A percentile compares a stretch with the other conserved stretches of the same genome.
Conservation (phyloP, 495 filamentous ascomycete genomes). For the Gamarada debralockiae region DNA sequence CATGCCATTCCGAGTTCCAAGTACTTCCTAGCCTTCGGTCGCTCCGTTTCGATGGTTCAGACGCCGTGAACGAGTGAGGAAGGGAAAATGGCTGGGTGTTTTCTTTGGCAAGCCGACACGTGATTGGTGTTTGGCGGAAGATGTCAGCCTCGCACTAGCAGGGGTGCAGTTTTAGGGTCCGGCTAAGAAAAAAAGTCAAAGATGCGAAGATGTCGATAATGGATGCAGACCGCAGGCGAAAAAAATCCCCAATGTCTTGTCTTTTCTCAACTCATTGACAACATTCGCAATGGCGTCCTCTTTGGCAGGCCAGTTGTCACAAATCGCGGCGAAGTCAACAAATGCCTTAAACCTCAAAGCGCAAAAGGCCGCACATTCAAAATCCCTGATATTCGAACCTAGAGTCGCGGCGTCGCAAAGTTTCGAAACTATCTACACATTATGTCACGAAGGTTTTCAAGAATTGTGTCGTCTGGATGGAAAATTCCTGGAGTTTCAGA, state of each 20-base stretch:
- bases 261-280: neutral
- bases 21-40: too few species aligned
- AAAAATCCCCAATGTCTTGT: neutral
- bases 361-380: conserved; percentile 81
- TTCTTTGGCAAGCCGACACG: too few species aligned
- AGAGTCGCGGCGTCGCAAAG: conserved; percentile 77
- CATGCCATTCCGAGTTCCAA: too few species aligned
- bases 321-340: conserved; percentile 72
- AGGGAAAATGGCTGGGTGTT: too few species aligned
- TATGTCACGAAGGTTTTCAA: conserved; percentile 83
- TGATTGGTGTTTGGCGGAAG: too few species aligned
- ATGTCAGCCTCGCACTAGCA: conserved; percentile 5
- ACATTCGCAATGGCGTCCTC: conserved; percentile 64
- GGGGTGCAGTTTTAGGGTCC: neutral
- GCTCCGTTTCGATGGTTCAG: too few species aligned
- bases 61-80: too few species aligned
- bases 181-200: conserved; percentile 6
- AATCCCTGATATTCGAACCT: conserved; percentile 87
- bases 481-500: conserved; percentile 65
- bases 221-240: neutral
- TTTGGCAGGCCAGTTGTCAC: conserved; percentile 74
- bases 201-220: too few species aligned
- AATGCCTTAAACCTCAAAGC: conserved; percentile 83
- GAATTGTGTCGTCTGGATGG: conserved; percentile 84
- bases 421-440: conserved; percentile 79